Conservation (phyloP, 1,139 yeast genomes). For the Martiniozyma asiatica region DNA sequence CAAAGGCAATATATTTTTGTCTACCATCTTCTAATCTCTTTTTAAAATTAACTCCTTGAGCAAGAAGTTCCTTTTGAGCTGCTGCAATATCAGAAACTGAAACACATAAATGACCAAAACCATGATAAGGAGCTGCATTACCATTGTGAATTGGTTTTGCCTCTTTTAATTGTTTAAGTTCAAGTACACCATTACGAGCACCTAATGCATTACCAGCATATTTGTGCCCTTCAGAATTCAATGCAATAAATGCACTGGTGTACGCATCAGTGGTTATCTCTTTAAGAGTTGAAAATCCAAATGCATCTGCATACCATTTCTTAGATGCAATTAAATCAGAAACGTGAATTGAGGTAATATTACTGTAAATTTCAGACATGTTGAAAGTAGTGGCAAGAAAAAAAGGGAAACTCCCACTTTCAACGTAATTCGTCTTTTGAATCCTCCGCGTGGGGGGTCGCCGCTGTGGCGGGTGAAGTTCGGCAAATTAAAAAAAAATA, state of each 20-base stretch:
- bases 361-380: too few species aligned
- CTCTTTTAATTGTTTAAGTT: slow-evolving; percentile 67
- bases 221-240: slow-evolving; percentile 35
- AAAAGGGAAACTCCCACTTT: slow-evolving; percentile 24
- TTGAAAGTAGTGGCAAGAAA: too few species aligned
- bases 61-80: slow-evolving; percentile 45
- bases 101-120: slow-evolving; percentile 89
- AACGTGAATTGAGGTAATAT: slow-evolving; percentile 69
- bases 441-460: not conserved
- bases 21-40: slow-evolving; percentile 83
- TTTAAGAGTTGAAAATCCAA: slow-evolving; percentile 58
- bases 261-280: slow-evolving; percentile 45
- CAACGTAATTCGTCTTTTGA: not conserved
- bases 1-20: slow-evolving; percentile 87
- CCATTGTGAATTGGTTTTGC: slow-evolving; percentile 54
- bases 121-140: slow-evolving; percentile 71
- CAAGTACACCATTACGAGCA: slow-evolving; percentile 67
- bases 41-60: slow-evolving; percentile 59
- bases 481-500: not conserved
- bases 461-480: not conserved
- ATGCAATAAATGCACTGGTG: slow-evolving; percentile 58
- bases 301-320: slow-evolving; percentile 59
- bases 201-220: slow-evolving; percentile 39
- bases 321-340: slow-evolving; percentile 69
- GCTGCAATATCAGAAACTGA: slow-evolving; percentile 69